phyloP scores from a whole-genome alignment of 495 filamentous ascomycete genomes.

The Podospora pseudoanserina region DNA sequence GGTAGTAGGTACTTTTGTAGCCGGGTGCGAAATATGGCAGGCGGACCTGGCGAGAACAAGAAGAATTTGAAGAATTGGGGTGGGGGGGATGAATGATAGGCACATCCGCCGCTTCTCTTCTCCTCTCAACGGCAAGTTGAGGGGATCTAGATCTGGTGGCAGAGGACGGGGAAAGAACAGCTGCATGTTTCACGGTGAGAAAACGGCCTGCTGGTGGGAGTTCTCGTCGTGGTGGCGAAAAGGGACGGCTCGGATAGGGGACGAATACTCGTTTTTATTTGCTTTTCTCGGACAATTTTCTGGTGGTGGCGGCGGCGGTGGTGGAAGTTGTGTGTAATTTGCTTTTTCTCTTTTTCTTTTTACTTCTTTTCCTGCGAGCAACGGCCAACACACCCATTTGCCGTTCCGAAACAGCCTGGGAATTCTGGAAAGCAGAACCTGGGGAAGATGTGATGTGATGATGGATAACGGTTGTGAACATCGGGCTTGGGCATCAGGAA shows the following conservation, averaged over 20 bases:
- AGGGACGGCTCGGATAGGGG: background rate
- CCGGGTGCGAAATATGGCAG: too few relatives aligned
- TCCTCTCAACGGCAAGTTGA: too few relatives aligned
- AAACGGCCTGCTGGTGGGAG: background rate
- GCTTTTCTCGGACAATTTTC: background rate
- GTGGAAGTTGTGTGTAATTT: background rate
- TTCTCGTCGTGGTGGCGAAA: background rate
- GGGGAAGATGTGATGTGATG: too few relatives aligned
- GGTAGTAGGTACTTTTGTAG: too few relatives aligned
- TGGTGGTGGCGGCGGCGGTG: background rate
- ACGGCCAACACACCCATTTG: background rate
- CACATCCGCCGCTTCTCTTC: too few relatives aligned
- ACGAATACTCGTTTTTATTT: background rate
- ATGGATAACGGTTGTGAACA: background rate
- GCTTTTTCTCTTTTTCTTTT: background rate
- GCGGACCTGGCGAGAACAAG: too few relatives aligned
- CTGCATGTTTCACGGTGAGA: background rate
- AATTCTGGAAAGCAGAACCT: background rate
- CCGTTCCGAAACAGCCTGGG: background rate
- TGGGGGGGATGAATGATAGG: too few relatives aligned
- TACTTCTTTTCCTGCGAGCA: background rate
- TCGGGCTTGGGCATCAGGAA: background rate
- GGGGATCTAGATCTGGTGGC: too few relatives aligned
- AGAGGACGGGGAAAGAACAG: background rate
- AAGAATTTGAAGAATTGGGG: too few relatives aligned